Conservation (phyloP, 768 basidiomycete genomes). For the Mycena floridula region DNA sequence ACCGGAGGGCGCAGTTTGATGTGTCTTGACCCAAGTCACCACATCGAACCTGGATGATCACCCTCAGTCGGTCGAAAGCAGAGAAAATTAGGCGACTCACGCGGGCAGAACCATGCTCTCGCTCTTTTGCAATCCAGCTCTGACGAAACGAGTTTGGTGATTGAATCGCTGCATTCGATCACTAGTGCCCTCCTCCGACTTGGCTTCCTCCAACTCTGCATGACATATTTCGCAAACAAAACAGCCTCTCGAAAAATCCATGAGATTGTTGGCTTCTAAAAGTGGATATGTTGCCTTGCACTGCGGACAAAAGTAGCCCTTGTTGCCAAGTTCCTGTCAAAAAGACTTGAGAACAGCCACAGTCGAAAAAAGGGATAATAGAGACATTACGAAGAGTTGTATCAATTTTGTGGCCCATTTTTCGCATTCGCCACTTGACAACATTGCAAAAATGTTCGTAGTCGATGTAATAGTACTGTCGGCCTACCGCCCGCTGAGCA, state of each 20-base stretch:
- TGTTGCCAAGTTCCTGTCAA: slow-evolving; percentile 85
- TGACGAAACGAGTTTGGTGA: slow-evolving; percentile 80
- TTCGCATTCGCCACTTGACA: slow-evolving; percentile 94
- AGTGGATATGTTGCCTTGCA: slow-evolving; percentile 82
- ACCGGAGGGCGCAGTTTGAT: slow-evolving; percentile 55
- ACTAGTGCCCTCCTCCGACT: slow-evolving; percentile 77
- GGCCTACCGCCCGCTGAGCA: slow-evolving; percentile 78
- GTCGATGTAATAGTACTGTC: slow-evolving; percentile 95
- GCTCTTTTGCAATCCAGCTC: slow-evolving; percentile 83
- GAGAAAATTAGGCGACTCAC: slow-evolving; percentile 35
- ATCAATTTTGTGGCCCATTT: slow-evolving; percentile 88
- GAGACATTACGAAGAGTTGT: slow-evolving; percentile 87
- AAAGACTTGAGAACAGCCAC: neutral
- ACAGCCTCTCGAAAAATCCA: slow-evolving; percentile 59
- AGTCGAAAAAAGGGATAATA: slow-evolving; percentile 21
- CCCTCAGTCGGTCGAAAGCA: slow-evolving; percentile 2
- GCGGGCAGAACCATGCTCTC: slow-evolving; percentile 83
- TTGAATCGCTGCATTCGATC: slow-evolving; percentile 97
- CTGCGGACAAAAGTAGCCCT: slow-evolving; percentile 94
- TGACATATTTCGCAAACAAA: slow-evolving; percentile 87
- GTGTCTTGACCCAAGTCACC: slow-evolving; percentile 71
- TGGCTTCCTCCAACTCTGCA: slow-evolving; percentile 84
- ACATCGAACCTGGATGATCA: slow-evolving; percentile 64
- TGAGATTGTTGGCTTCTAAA: slow-evolving; percentile 78
- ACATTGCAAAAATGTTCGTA: slow-evolving; percentile 95